phyloP scores from a whole-genome alignment of 352 stramenopile species.

The Globisporangium abappressorium region DNA sequence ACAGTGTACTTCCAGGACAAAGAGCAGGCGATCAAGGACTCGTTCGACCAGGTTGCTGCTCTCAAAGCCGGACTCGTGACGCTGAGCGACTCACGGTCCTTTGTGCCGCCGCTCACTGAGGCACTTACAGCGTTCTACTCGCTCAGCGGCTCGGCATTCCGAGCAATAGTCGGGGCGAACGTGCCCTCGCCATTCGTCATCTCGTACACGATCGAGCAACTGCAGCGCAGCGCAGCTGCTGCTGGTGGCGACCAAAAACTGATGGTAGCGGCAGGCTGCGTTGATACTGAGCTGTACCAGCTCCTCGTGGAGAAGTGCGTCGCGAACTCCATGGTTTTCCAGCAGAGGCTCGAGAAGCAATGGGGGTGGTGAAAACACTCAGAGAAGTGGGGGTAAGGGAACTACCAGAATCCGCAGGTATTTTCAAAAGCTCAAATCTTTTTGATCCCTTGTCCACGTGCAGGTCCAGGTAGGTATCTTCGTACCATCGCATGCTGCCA shows the following conservation, averaged over 20 bases:
- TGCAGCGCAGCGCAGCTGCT: background rate
- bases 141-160: conserved; percentile 11
- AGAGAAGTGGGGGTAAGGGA: no score
- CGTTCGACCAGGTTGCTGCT: conserved; percentile 13
- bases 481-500: no score
- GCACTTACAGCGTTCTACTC: conserved; percentile 13
- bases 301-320: conserved; percentile 10
- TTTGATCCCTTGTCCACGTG: no score
- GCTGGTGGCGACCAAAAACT: background rate
- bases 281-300: conserved; percentile 14
- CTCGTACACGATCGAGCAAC: conserved; percentile 13
- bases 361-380: background rate
- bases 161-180: background rate
- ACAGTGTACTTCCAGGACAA: background rate
- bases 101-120: conserved; percentile 4
- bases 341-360: conserved; percentile 9
- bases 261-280: background rate
- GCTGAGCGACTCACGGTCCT: background rate
- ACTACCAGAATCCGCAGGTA: no score
- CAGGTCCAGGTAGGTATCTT: no score
- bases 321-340: conserved; percentile 7
- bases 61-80: conserved; percentile 11
- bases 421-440: no score
- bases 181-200: conserved; percentile 16
- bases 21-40: conserved; percentile 9